Percentiles rank a stretch among this genome's conserved stretches.
These are phyloP conservation scores for Colletotrichum falcatum DNA, from an alignment of 2,329 filamentous ascomycete species.

Conservation along the genomic window DNA sequence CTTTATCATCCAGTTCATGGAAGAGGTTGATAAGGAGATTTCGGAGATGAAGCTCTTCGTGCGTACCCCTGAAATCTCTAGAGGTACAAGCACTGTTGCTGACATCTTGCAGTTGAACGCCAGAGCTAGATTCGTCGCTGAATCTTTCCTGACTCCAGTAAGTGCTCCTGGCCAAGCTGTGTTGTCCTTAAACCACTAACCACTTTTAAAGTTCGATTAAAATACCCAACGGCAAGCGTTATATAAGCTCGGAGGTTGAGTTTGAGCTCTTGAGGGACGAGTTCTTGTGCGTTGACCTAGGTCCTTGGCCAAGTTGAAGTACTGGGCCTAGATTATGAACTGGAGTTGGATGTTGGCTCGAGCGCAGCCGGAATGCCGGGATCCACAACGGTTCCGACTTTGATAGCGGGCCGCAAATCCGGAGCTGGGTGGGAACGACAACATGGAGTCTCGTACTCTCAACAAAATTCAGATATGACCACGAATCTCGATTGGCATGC, in stretches of 20 bases:
- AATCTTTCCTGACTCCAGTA: constrained; percentile 97
- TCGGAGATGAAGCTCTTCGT: constrained; percentile 99
- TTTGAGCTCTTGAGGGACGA: not conserved
- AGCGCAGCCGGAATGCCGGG: constrained; percentile 35
- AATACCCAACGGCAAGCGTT: constrained; percentile 30
- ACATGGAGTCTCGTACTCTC: constrained; percentile 23
- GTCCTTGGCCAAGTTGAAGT: constrained; percentile 9
- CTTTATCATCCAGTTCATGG: constrained; percentile 99
- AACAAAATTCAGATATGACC: constrained; percentile 27
- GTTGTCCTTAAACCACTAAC: constrained; percentile 13
- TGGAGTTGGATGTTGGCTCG: constrained; percentile 38
- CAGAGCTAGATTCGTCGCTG: constrained; percentile 95
- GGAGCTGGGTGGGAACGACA: constrained; percentile 32
- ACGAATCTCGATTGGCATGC: not conserved
- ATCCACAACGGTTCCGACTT: constrained; percentile 35
- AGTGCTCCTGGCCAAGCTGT: constrained; percentile 43
- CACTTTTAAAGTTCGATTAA: constrained; percentile 40
- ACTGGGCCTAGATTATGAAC: constrained; percentile 19
- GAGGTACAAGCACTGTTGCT: constrained; percentile 18
- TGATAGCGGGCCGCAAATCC: constrained; percentile 31
- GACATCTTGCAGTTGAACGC: constrained; percentile 80
- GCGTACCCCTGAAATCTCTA: constrained; percentile 54
- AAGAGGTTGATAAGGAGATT: constrained; percentile 99
- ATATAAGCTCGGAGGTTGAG: not conserved
- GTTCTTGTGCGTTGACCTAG: not conserved